These are phyloP conservation scores for Fusarium oligoseptatum DNA, from an alignment of 2,329 filamentous ascomycete genomes.

Conservation along the genomic window DNA sequence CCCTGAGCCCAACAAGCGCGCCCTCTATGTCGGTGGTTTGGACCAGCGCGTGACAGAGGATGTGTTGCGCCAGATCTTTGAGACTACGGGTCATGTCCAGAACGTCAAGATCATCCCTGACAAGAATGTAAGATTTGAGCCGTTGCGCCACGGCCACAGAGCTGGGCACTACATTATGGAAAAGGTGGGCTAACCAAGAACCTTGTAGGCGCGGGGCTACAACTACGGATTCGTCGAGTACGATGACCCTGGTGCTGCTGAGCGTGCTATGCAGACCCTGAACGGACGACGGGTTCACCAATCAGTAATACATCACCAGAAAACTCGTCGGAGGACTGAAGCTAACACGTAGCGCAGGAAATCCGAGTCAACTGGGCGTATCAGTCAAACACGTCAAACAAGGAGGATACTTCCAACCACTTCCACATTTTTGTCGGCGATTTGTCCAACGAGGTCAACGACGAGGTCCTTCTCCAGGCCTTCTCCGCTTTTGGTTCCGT, in stretches of 20 bases:
- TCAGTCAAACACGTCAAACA: slow-evolving; percentile 92
- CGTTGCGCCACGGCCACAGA: neutral
- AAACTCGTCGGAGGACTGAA: slow-evolving; percentile 9
- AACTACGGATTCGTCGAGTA: slow-evolving; percentile 99
- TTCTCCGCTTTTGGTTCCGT: slow-evolving; percentile 97
- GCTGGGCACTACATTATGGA: neutral
- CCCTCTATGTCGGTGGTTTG: slow-evolving; percentile 93
- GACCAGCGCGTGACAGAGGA: slow-evolving; percentile 97
- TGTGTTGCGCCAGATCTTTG: slow-evolving; percentile 96
- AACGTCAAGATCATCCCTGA: slow-evolving; percentile 99
- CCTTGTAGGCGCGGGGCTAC: slow-evolving; percentile 87
- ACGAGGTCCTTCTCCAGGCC: slow-evolving; percentile 91
- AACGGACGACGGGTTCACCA: slow-evolving; percentile 97
- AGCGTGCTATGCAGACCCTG: slow-evolving; percentile 96
- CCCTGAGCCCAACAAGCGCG: slow-evolving; percentile 98
- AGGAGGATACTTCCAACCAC: slow-evolving; percentile 97
- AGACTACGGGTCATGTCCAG: slow-evolving; percentile 97
- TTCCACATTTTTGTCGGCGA: slow-evolving; percentile 99
- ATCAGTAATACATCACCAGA: slow-evolving; percentile 69
- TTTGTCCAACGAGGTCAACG: slow-evolving; percentile 97
- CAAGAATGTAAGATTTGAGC: slow-evolving; percentile 86
- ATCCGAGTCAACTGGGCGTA: slow-evolving; percentile 99
- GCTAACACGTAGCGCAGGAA: slow-evolving; percentile 71
- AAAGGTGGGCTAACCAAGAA: slow-evolving; percentile 42
- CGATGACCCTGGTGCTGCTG: slow-evolving; percentile 95